Percentiles rank a stretch among this genome's conserved stretches.
These are phyloP conservation scores for Diplodia scrobiculata DNA, from an alignment of 2,329 filamentous ascomycete genomes.

Conservation along the genomic window DNA sequence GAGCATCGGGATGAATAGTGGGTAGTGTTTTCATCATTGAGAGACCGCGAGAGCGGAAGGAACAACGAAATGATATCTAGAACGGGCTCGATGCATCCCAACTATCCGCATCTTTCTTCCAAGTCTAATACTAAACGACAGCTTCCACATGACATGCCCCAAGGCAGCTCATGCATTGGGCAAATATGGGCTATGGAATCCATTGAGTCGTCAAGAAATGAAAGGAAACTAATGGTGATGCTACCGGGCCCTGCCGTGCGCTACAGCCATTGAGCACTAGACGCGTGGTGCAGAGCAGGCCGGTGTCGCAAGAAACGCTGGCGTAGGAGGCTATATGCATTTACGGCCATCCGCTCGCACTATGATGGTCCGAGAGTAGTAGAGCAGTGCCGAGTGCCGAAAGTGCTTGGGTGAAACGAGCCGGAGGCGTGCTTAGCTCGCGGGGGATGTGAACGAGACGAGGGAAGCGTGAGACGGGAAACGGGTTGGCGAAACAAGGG, in stretches of 20 bases:
- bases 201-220: background rate
- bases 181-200: background rate
- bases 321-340: background rate
- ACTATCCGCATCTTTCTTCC: too few species aligned
- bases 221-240: too few species aligned
- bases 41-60: background rate
- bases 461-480: background rate
- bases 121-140: too few species aligned
- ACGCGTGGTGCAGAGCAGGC: background rate
- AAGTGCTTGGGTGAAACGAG: background rate
- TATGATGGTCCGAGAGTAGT: background rate
- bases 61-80: background rate
- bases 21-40: background rate
- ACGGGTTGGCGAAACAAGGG: background rate
- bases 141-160: too few species aligned
- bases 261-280: background rate
- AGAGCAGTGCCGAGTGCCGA: background rate
- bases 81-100: background rate
- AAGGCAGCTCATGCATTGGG: background rate
- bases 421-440: background rate
- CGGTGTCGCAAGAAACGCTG: background rate
- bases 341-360: background rate
- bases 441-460: background rate
- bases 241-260: background rate
- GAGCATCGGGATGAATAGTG: background rate